Evolutionary conservation across 352 stramenopile genomes (phyloP), one percentile per base, ranked within the genome.

Genomic region (Pythium myriotylum): DNA sequence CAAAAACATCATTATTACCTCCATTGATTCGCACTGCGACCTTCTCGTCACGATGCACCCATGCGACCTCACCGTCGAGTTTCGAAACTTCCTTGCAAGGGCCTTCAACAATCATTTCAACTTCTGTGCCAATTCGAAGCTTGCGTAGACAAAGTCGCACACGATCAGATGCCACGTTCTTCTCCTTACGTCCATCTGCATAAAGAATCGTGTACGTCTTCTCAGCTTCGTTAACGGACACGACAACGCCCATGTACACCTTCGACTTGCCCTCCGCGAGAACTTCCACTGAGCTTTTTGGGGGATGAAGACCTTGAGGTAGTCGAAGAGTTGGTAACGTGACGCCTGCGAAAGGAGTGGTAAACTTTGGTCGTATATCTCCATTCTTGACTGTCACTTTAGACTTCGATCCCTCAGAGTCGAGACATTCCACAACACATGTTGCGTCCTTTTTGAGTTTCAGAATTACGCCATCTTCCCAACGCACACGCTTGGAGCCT

Each of bases 81-180:
- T 81, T 88, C 0, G 76, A 87, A 3, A 90, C 70, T 65, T 90
- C 81, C 27, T 88, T 90, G 56, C 78, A 88, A 6, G 81, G 81
- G 14, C 81, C 78, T 57, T 90, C 78, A 3, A 90, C 73, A 40
- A 90, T 80, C 78, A 90, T 87, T 53, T 88, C 79, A 2, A 90
- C 81, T 20, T 90, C 77, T 0, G 81, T 88, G 4, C 81, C 81
- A 5, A 90, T 77, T 24, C 74, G 68, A 7, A 90, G 66, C 27
- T 70, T 75, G 7, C 81, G 76, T 2, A 88, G 60, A 13, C 74
- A 88, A 0, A 88, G 52, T 13, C 79, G 81, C 29, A 90, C 76
- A 17, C 75, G 75, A 20, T 86, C 77, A 7, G 68, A 68, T 1
- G 65, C 47, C 7, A 90, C 72, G 9, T 74, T 75, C 40, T 88